These are phyloP conservation scores for Ormosia emarginata DNA, from an alignment of 306 rosid species.

Conservation along the genomic window DNA sequence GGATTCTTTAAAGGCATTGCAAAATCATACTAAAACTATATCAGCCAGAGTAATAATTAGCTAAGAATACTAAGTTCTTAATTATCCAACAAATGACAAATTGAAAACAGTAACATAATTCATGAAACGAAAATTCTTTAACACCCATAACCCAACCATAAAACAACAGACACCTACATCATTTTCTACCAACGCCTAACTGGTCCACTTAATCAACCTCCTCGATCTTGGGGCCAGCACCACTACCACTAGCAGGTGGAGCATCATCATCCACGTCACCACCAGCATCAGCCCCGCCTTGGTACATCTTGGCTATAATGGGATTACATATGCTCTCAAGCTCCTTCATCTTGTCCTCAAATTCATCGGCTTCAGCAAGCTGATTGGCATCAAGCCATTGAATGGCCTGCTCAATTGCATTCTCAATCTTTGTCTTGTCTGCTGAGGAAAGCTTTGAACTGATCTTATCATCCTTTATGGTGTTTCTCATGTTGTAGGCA, in stretches of 20 bases:
- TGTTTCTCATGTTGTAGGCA: constrained; percentile 75
- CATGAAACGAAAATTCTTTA: not conserved
- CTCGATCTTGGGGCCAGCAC: constrained; percentile 79
- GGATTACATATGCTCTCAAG: constrained; percentile 66
- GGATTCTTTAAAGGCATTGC: not conserved
- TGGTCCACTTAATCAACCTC: constrained; percentile 53
- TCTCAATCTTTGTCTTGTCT: constrained; percentile 69
- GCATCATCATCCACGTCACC: constrained; percentile 47
- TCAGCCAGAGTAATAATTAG: not conserved
- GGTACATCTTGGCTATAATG: constrained; percentile 76
- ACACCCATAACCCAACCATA: not conserved
- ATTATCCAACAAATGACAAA: not conserved
- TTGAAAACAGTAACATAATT: not conserved
- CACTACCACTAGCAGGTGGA: constrained; percentile 53
- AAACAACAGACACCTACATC: not conserved
- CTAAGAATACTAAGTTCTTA: not conserved
- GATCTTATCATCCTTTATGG: constrained; percentile 68
- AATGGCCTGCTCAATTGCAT: constrained; percentile 57
- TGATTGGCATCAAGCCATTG: constrained; percentile 71
- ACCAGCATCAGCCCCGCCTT: constrained; percentile 52
- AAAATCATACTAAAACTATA: not conserved
- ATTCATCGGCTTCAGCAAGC: constrained; percentile 66
- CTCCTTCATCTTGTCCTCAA: constrained; percentile 83
- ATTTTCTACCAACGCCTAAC: not conserved
- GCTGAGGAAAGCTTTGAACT: constrained; percentile 49